Evolutionary conservation across 805 yeast genomes (phyloP), one percentile per base, ranked within the genome.

Genomic region (Ogataea zsoltii): DNA sequence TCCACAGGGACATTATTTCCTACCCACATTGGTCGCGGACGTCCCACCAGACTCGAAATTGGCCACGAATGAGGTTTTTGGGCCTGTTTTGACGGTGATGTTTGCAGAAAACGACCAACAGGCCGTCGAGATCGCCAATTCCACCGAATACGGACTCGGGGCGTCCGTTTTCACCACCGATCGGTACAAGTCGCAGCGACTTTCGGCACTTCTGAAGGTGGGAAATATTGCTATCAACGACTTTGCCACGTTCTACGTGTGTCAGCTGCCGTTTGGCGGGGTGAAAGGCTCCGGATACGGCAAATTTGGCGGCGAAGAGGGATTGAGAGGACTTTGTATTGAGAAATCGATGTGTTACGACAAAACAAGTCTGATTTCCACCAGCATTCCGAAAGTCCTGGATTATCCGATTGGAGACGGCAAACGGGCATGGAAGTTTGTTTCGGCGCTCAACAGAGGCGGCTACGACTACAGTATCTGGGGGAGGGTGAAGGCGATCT

Each of bases 231-330:
- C 99, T 7, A 88, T 94, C 50, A 94, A 94, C 65, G 99, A 94
- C 70, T 94, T 94, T 72, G 99, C 98, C 7, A 92, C 98, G 0
- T 94, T 82, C 61, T 89, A 91, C 60, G 88, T 94, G 29, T 91
- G 97, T 55, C 99, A 94, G 68, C 74, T 94, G 55, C 99, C 99
- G 26, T 94, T 94, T 68, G 99, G 99, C 44, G 99, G 99, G 25
- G 79, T 79, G 21, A 83, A 83, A 55, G 94, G 90, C 37, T 86
- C 96, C 5, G 99, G 99, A 0, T 94, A 90, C 61, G 99, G 99
- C 46, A 92, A 92, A 63, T 94, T 94, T 70, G 96, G 97, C 17
- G 99, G 99, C 38, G 96, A 85, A 62, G 99, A 94, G 72, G 99
- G 99, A 2, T 73, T 94, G 34, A 79, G 88, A 33, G 97, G 97